Base-by-base conservation (phyloP, 2,329 filamentous ascomycete species). In the Xylaria sp. region DNA sequence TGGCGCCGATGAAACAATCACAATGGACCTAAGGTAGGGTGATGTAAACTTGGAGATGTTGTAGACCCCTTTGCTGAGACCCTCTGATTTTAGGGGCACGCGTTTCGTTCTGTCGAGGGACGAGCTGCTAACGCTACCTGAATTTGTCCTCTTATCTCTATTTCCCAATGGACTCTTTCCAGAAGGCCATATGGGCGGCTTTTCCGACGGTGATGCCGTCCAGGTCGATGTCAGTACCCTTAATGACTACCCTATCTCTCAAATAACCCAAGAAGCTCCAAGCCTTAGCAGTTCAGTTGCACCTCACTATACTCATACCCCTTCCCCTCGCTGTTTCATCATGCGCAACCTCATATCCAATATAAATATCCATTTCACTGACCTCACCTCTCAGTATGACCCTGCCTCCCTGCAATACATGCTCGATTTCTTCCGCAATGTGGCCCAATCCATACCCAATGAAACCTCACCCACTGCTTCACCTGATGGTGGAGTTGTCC, bases 101-200 rank as follows among this genome's bases (percentile, higher is more conserved):
- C 91, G 93, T 74, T 99, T 99, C 81, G 94, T 94, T 20, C 89
- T 99, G 59, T 98, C 95, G 15, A 88, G 96, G 79, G 96, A 99
- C 78, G 96, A 99, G 82, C 88, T 99, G 62, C 85, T 99, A 72
- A 99, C 96, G 10, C 87, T 99, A 58, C 96, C 96, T 63, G 96
- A 99, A 84, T 99, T 99, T 78, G 96, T 99, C 55, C 88, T 99
- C 54, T 86, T 99, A 50, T 99, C 96, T n/a, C 87, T 99, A 50
- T 99, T 99, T 77, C 96, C 96, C 48, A 99, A 99, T 80, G 96
- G 96, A n/a, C 87, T 99, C 28, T 94, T 99, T 71, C 96, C 96
- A 5, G 96, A 99, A 81, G 94, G 95, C 18, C 95, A 98, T 78
- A 93, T 97, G 90, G 96, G 93, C 78, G 92, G 93, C 62, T 97